Conservation (phyloP, 208 protist species). For the Acanthamoeba sp. region DNA sequence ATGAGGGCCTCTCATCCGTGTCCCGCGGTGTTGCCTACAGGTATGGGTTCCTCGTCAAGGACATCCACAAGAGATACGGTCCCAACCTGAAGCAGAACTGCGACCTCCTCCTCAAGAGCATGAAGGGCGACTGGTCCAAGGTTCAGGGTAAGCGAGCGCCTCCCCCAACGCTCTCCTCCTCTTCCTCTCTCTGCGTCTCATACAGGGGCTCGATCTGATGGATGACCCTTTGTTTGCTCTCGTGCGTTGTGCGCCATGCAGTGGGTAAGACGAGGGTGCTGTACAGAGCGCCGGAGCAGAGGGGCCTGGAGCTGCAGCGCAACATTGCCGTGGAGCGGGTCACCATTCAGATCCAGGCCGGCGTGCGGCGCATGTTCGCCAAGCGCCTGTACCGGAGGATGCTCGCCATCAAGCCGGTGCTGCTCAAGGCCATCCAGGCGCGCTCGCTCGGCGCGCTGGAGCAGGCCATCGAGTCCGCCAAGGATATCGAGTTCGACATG, state of each 20-base stretch:
- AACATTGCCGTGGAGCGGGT: conserved; percentile 48
- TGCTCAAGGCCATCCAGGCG: conserved; percentile 15
- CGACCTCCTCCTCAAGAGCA: conserved; percentile 35
- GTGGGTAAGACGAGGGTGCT: conserved; percentile 51
- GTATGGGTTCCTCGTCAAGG: conserved; percentile 65
- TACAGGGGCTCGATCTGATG: too few relatives aligned
- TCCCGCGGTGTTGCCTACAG: not conserved
- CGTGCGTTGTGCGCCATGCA: not conserved
- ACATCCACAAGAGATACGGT: conserved; percentile 31
- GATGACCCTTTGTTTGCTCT: too few relatives aligned
- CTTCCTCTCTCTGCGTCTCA: not conserved
- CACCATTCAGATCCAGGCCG: conserved; percentile 32
- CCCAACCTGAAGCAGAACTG: conserved; percentile 63
- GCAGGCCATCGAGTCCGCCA: conserved; percentile 6
- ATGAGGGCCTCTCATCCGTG: not conserved
- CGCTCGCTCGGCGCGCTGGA: not conserved
- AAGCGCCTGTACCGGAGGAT: not conserved
- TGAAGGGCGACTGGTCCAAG: conserved; percentile 47
- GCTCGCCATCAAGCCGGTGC: conserved; percentile 24
- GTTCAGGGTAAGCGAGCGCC: not conserved
- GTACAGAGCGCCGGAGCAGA: conserved; percentile 16
- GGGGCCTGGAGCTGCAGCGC: conserved; percentile 29
- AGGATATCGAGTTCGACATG: conserved; percentile 69
- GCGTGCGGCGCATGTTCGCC: conserved; percentile 28
- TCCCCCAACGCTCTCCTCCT: not conserved